phyloP scores from a whole-genome alignment of 495 filamentous ascomycete species.

The Tuber microsphaerosporum region DNA sequence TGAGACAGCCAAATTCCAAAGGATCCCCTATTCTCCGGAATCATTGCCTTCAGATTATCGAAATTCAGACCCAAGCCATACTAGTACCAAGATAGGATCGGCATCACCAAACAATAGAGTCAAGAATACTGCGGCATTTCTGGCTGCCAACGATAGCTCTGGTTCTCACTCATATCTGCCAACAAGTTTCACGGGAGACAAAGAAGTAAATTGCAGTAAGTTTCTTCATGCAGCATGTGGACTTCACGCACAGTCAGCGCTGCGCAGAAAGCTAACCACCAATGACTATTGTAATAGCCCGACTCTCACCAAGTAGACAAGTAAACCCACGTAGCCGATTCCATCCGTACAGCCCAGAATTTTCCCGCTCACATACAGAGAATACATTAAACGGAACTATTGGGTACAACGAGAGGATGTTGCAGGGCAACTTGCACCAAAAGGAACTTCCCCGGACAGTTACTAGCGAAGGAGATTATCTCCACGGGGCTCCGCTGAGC shows the following conservation, averaged over 20 bases:
- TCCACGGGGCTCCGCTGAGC: conserved; percentile 3
- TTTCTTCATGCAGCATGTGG: background rate
- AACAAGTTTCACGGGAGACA: background rate
- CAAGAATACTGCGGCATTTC: background rate
- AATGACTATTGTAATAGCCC: conserved; percentile 11
- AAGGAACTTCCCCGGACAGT: conserved; percentile 11
- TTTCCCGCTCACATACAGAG: conserved; percentile 12
- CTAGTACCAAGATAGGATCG: background rate
- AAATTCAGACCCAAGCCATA: background rate
- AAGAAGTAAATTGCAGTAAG: background rate
- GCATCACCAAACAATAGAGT: background rate
- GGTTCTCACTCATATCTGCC: background rate
- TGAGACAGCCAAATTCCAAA: conserved; percentile 8
- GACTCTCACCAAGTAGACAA: conserved; percentile 20
- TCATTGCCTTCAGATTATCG: conserved; percentile 23
- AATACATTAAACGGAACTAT: conserved; percentile 3
- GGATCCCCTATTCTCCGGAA: conserved; percentile 29
- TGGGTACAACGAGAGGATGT: conserved; percentile 22
- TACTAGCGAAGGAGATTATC: conserved; percentile 9
- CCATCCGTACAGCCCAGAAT: conserved; percentile 16
- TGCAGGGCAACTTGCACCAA: conserved; percentile 9
- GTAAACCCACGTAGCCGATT: conserved; percentile 15
- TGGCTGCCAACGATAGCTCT: background rate
- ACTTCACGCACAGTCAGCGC: background rate
- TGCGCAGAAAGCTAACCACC: background rate